phyloP scores from a whole-genome alignment of 2,329 filamentous ascomycete species.

The Colletotrichum coccodes region DNA sequence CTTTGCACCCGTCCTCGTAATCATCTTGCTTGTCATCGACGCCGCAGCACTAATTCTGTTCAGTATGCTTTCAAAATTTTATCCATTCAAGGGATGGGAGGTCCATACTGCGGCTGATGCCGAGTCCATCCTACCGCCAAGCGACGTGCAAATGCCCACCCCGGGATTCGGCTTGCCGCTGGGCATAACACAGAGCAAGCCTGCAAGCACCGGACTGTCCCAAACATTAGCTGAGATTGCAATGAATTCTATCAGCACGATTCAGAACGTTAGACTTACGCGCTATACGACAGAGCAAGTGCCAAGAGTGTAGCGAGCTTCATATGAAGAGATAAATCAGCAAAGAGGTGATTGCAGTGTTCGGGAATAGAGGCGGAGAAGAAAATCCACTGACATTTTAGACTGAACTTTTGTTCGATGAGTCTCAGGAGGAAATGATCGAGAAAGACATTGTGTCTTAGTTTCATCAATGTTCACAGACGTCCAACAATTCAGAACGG shows the following conservation, averaged over 20 bases:
- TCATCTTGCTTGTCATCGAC: background rate
- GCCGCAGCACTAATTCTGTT: slow-evolving; percentile 3
- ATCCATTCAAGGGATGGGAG: too few species aligned
- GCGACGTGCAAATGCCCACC: background rate
- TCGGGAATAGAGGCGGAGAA: too few species aligned
- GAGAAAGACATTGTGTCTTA: too few species aligned
- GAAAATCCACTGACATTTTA: too few species aligned
- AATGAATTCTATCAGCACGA: background rate
- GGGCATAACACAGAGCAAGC: background rate
- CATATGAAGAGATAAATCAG: background rate
- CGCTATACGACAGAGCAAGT: background rate
- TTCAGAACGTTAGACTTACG: background rate
- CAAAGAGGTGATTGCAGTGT: too few species aligned
- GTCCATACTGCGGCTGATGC: background rate
- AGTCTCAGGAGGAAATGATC: too few species aligned
- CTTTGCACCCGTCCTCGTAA: background rate
- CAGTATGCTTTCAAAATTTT: background rate
- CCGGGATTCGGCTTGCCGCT: background rate
- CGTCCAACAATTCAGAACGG: too few species aligned
- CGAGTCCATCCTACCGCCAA: background rate
- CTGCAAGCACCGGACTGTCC: slow-evolving; percentile 1
- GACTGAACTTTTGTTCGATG: too few species aligned
- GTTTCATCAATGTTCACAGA: too few species aligned
- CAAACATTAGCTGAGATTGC: background rate
- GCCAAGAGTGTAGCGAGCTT: background rate